Conservation (phyloP, 306 rosid species). For the Senna siamea region DNA sequence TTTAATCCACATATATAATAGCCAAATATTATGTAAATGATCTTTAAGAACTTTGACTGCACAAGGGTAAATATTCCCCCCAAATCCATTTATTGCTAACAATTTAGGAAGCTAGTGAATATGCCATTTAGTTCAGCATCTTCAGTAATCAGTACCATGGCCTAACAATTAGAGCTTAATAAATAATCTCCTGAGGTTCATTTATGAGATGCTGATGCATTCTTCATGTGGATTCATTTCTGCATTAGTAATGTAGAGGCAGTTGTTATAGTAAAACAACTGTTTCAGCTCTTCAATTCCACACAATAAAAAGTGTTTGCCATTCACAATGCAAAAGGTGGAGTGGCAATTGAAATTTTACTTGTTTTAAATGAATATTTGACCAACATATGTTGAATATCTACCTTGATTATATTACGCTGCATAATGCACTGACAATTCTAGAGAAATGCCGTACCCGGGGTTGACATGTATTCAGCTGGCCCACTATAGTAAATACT, state of each 20-base stretch:
- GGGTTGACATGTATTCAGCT: too few species aligned
- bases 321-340: background rate
- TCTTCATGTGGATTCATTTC: background rate
- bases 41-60: background rate
- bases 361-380: background rate
- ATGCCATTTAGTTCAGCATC: slow-evolving; percentile 1
- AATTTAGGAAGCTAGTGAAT: background rate
- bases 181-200: background rate
- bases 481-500: background rate
- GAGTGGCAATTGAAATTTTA: background rate
- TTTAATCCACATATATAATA: background rate
- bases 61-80: background rate
- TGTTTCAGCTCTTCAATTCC: background rate
- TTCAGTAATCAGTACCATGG: background rate
- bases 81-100: background rate
- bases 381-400: background rate
- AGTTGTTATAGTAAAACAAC: background rate
- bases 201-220: background rate
- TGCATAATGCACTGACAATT: background rate
- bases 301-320: background rate
- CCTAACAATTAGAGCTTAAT: background rate
- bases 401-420: background rate
- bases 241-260: background rate
- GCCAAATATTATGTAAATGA: background rate
- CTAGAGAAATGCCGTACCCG: background rate